Percentiles rank a stretch among this genome's conserved stretches.
phyloP scores from a whole-genome alignment of 2,329 filamentous ascomycete genomes.

The Ilyonectria mors-panacis region DNA sequence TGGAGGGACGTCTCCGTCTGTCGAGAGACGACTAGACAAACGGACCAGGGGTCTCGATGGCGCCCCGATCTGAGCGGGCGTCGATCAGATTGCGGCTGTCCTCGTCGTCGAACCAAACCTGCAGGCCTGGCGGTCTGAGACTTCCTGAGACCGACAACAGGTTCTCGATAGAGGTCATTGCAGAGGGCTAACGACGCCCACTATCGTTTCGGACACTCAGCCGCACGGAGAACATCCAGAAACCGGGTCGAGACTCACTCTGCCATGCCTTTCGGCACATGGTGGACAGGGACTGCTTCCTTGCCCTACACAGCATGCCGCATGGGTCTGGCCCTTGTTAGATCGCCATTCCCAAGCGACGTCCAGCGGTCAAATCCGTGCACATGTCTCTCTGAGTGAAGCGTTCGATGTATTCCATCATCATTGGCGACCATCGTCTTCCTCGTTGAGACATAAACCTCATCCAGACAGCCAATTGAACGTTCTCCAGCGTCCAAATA shows the following conservation, averaged over 20 bases:
- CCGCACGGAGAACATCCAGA: slow-evolving; percentile 24
- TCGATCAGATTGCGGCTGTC: slow-evolving; percentile 35
- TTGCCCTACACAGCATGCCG: slow-evolving; percentile 21
- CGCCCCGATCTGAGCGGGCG: slow-evolving; percentile 33
- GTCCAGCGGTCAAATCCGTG: slow-evolving; percentile 21
- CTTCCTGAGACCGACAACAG: slow-evolving; percentile 27
- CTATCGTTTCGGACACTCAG: slow-evolving; percentile 10
- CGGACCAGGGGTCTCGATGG: slow-evolving; percentile 21
- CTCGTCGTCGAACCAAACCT: slow-evolving; percentile 33
- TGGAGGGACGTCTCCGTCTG: slow-evolving; percentile 20
- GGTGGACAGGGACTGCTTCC: slow-evolving; percentile 32
- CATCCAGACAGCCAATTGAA: neutral
- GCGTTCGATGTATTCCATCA: slow-evolving; percentile 2
- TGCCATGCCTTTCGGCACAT: slow-evolving; percentile 29
- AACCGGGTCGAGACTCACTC: slow-evolving; percentile 15
- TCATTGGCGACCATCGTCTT: neutral
- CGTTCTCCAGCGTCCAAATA: neutral
- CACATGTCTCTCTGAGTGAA: slow-evolving; percentile 32
- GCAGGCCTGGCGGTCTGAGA: slow-evolving; percentile 28
- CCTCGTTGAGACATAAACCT: neutral
- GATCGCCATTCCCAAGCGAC: slow-evolving; percentile 13
- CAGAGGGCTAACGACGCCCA: neutral
- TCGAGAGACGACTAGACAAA: slow-evolving; percentile 27
- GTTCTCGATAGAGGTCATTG: slow-evolving; percentile 22
- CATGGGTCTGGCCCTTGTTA: slow-evolving; percentile 14